Percentiles rank a stretch among this genome's conserved stretches.
phyloP scores from a whole-genome alignment of 2,329 filamentous ascomycete species.

The Verticillium alfalfae region DNA sequence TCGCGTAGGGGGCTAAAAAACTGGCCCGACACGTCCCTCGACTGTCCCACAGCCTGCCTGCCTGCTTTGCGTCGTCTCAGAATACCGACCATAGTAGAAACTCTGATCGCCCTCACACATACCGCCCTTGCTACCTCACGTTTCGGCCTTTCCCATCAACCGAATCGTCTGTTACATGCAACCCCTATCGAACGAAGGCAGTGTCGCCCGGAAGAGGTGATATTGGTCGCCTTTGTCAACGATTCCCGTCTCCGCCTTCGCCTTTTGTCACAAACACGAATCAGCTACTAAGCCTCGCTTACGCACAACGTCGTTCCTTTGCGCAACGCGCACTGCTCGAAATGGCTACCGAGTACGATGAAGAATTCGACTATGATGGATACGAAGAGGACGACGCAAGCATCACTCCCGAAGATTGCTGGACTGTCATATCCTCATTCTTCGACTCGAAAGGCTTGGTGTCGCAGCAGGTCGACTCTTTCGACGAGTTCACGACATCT shows the following conservation, averaged over 20 bases:
- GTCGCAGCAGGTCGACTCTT: conserved; percentile 96
- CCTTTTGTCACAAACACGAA: background rate
- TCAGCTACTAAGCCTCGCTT: too few species aligned
- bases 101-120: background rate
- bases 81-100: background rate
- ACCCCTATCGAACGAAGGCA: background rate
- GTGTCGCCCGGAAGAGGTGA: background rate
- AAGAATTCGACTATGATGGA: conserved; percentile 60
- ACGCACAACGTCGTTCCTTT: too few species aligned
- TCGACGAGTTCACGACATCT: conserved; percentile 91
- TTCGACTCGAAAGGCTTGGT: conserved; percentile 95
- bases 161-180: background rate
- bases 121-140: background rate
- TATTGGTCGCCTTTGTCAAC: background rate
- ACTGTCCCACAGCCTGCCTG: background rate
- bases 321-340: conserved; percentile 8
- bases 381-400: conserved; percentile 62
- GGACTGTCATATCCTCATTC: conserved; percentile 95
- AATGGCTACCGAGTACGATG: conserved; percentile 54
- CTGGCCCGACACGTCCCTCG: background rate
- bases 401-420: conserved; percentile 96
- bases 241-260: background rate
- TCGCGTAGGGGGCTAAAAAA: background rate
- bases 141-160: background rate
- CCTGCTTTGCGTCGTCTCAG: background rate